phyloP scores from a whole-genome alignment of 2,329 filamentous ascomycete genomes.

The Verticillium nubilum region DNA sequence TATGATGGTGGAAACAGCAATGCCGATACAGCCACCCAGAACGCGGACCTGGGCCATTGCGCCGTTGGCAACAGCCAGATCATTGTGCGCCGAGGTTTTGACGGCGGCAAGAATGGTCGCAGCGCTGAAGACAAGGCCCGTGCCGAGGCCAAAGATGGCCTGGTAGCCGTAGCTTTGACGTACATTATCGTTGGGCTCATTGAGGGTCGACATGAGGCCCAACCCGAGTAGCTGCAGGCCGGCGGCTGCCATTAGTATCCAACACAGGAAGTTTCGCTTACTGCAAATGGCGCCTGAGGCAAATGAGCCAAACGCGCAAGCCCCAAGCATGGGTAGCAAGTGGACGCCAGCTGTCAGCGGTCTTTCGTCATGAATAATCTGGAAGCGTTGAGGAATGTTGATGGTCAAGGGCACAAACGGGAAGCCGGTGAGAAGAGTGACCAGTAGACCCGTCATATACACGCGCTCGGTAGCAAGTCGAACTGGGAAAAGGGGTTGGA shows the following conservation, averaged over 20 bases:
- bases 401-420: conserved; percentile 54
- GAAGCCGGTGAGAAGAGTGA: conserved; percentile 52
- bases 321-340: conserved; percentile 51
- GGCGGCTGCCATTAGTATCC: conserved; percentile 42
- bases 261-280: conserved; percentile 47
- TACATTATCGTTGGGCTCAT: conserved; percentile 21
- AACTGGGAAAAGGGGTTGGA: conserved; percentile 52
- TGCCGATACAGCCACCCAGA: conserved; percentile 53
- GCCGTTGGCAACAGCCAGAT: conserved; percentile 54
- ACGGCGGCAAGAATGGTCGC: conserved; percentile 54
- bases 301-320: conserved; percentile 52
- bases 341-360: conserved; percentile 51
- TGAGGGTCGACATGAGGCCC: conserved; percentile 42
- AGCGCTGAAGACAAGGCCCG: conserved; percentile 52
- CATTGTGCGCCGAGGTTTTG: conserved; percentile 37
- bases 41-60: conserved; percentile 55
- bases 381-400: conserved; percentile 54
- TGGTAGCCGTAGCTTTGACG: conserved; percentile 48
- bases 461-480: conserved; percentile 40
- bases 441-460: conserved; percentile 43
- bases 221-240: conserved; percentile 47
- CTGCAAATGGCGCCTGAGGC: conserved; percentile 48
- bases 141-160: conserved; percentile 51
- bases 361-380: conserved; percentile 50
- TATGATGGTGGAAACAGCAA: conserved; percentile 54